Percentiles rank a stretch among this genome's conserved stretches.
phyloP scores from a whole-genome alignment of 1,284 basidiomycete species.

The Athelia sp. region DNA sequence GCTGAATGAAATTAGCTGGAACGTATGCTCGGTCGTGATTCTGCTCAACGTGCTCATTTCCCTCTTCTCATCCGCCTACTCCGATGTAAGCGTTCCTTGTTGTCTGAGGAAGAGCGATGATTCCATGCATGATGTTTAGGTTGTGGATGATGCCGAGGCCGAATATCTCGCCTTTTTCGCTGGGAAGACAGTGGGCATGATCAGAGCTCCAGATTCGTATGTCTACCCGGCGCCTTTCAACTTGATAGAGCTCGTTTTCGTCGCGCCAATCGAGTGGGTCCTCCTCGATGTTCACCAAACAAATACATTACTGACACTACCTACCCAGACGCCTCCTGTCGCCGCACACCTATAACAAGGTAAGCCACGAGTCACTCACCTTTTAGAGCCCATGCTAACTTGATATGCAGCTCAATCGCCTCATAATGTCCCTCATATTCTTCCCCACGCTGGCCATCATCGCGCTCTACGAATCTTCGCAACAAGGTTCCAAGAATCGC shows the following conservation, averaged over 20 bases:
- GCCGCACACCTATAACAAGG: constrained; percentile 50
- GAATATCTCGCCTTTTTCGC: constrained; percentile 89
- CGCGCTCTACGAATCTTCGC: constrained; percentile 70
- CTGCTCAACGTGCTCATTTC: constrained; percentile 95
- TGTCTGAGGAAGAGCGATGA: constrained; percentile 5
- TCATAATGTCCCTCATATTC: constrained; percentile 76
- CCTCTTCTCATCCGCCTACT: constrained; percentile 87
- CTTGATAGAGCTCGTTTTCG: constrained; percentile 74
- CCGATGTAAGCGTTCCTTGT: constrained; percentile 56
- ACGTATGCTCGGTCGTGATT: constrained; percentile 80
- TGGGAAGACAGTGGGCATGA: constrained; percentile 76
- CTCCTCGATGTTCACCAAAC: not conserved
- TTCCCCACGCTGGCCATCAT: constrained; percentile 74
- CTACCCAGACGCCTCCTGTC: constrained; percentile 35
- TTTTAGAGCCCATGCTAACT: constrained; percentile 12
- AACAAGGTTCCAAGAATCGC: constrained; percentile 43
- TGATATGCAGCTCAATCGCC: constrained; percentile 59
- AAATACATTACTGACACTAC: constrained; percentile 30
- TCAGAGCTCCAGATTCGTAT: constrained; percentile 78
- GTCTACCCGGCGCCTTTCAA: constrained; percentile 82
- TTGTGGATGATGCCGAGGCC: constrained; percentile 62
- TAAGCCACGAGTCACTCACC: constrained; percentile 20
- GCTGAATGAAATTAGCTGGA: constrained; percentile 55
- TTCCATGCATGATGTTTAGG: constrained; percentile 23
- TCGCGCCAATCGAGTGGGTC: constrained; percentile 83